Base-by-base conservation (phyloP, 1,284 basidiomycete genomes). In the Laetiporus sulphureus region DNA sequence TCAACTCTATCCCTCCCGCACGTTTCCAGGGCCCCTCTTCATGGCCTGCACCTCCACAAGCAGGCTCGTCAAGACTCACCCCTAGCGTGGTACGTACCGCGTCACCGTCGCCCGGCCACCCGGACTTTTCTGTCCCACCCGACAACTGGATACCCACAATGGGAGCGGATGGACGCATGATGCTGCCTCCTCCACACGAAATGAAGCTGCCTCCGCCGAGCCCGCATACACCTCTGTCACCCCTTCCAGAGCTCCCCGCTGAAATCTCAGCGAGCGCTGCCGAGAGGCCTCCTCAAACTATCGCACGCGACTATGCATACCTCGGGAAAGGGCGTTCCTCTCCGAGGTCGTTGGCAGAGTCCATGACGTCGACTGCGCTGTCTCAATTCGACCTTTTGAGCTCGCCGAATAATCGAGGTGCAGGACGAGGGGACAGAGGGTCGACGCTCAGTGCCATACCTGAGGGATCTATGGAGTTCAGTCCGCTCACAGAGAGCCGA, bases 361-460 rank as follows among this genome's bases (percentile, higher is more conserved):
- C 60, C 15, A 35, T 60, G 3, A 54, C 56, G 2, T 60, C 59
- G 6, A 60, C 68, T 3, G 60, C 53, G 1, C 63, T 71, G 7
- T 69, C 69, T 4, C 61, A 66, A 22, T 66, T 66, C 18, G 69
- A 71, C 19, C 54, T 71, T 18, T 54, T 69, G 12, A 63, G 54
- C 36, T 38, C 61, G 67, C 2, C 38, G 40, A 5, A 34, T 24
- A 37, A 46, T 20, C 46, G 46, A 24, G 40, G 45, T 15, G 38
- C 15, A 6, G 36, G 45, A 13, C 42, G 50, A 31, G 38, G 61
- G 27, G 41, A 48, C n/a, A n/a, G n/a, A n/a, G 3, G 55, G n/a
- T 45, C 56, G 22, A 51, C 50, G 4, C 53, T 71, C 32, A 65
- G 64, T 43, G 61, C 65, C 11, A 69, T 69, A 20, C 63, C 61